Evolutionary conservation across 163 green algal species (phyloP), one percentile per base, ranked within the genome.

Genomic region (Coccomyxa subellipsoidea): DNA sequence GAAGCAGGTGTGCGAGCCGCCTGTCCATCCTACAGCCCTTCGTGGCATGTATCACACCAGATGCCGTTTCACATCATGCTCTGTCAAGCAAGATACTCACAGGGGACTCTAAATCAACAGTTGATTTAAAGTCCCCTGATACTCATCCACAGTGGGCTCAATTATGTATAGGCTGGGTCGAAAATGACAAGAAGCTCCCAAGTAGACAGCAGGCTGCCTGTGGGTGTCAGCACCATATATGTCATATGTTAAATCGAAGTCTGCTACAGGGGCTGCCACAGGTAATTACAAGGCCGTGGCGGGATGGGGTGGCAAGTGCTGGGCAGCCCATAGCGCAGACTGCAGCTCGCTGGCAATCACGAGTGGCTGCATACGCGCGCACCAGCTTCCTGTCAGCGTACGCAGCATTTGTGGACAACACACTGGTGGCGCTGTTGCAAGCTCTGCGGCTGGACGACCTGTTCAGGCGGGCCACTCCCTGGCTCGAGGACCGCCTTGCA

Each of bases 401-500:
- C 25, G 23, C 70, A 8, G 32, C 70, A n/a, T 38, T 77, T 27
- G 32, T 77, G 3, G 70, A 77, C 70, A 77, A 77, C 70, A 40
- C 34, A 27, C 27, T 77, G 21, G 70, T 40, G 0, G 34, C 70
- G 8, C 27, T 40, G 32, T 32, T 77, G 70, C 70, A 77, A 40
- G 31, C 18, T 2, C 32, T 77, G 27, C 70, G 70, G 10, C 32
- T 40, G 32, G 70, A 77, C 21, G 70, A 77, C 10, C 70, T 77
- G 0, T 77, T 77, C 70, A 47, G 18, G 10, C 1, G 25, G 8
- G 32, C 32, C 32, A 77, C 70, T 10, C 70, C 70, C 12, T 40
- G 70, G 70, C 70, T 77, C 31, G 70, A 77, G 70, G 32, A 40
- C 70, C 18, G 27, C 8, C 32, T 77, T 47, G 70, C 70, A 47